phyloP scores from a whole-genome alignment of 495 filamentous ascomycete species.

The Corynascus novoguineensis region DNA sequence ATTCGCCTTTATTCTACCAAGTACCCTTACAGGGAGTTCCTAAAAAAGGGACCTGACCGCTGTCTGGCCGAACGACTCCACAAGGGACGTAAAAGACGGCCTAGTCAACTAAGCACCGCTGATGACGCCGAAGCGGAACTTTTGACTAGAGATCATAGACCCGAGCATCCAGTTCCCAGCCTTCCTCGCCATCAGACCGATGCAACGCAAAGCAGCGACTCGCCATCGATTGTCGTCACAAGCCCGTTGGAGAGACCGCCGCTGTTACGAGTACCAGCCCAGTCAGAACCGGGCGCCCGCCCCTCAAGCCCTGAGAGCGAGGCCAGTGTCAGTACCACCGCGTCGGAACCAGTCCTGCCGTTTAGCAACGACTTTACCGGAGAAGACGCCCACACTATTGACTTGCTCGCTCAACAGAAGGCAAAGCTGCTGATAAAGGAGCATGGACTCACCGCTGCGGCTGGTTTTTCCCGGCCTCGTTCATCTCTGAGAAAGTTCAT shows the following conservation, averaged over 20 bases:
- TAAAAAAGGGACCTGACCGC: constrained; percentile 39
- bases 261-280: constrained; percentile 27
- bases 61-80: constrained; percentile 39
- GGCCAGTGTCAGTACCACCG: constrained; percentile 23
- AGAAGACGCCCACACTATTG: constrained; percentile 8
- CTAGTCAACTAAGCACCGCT: not conserved
- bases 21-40: constrained; percentile 46
- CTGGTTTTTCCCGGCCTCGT: constrained; percentile 38
- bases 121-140: not conserved
- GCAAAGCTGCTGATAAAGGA: constrained; percentile 20
- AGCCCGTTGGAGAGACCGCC: constrained; percentile 8
- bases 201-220: constrained; percentile 11
- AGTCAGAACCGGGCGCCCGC: constrained; percentile 23
- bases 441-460: constrained; percentile 27
- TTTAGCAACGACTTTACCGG: constrained; percentile 4
- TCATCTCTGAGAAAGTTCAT: constrained; percentile 45
- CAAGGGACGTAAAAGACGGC: constrained; percentile 21
- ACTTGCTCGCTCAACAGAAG: constrained; percentile 18
- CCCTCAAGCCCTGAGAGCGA: constrained; percentile 31
- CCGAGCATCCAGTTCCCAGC: constrained; percentile 5
- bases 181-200: not conserved
- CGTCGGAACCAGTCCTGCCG: constrained; percentile 27
- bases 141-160: not conserved
- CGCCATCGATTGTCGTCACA: constrained; percentile 38
- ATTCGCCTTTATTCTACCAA: constrained; percentile 52